A percentile compares a stretch with the other conserved stretches of the same genome.
phyloP scores from a whole-genome alignment of 805 yeast genomes.

The Metschnikowia baotianmanensis region DNA sequence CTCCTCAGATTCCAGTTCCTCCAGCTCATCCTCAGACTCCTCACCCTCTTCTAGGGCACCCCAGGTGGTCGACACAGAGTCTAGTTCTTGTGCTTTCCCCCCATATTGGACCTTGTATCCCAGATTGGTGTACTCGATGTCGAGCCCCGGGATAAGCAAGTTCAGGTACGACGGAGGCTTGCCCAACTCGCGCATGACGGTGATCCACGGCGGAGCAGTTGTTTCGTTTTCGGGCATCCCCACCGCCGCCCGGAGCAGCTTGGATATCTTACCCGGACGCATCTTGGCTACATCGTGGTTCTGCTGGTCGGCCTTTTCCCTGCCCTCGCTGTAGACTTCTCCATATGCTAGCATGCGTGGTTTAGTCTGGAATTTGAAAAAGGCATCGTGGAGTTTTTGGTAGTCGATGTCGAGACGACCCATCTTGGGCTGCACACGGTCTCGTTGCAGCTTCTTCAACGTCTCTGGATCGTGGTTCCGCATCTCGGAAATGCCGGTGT shows the following conservation, averaged over 20 bases:
- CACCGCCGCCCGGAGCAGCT: constrained; percentile 61
- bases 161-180: constrained; percentile 81
- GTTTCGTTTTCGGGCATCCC: constrained; percentile 52
- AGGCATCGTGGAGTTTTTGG: constrained; percentile 77
- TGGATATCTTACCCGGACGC: constrained; percentile 70
- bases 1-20: constrained; percentile 14
- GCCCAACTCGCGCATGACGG: constrained; percentile 65
- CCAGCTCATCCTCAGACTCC: constrained; percentile 27
- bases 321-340: constrained; percentile 76
- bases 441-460: constrained; percentile 72
- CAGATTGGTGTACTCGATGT: constrained; percentile 32
- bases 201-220: constrained; percentile 69
- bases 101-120: constrained; percentile 28
- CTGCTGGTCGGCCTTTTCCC: constrained; percentile 49
- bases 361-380: constrained; percentile 74
- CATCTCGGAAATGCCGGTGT: constrained; percentile 87
- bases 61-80: constrained; percentile 27
- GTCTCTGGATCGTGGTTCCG: constrained; percentile 63
- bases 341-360: constrained; percentile 72
- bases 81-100: constrained; percentile 6
- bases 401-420: constrained; percentile 85
- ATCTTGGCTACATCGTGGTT: constrained; percentile 33
- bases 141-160: constrained; percentile 53
- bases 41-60: constrained; percentile 33
- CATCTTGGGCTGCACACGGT: constrained; percentile 85